These are phyloP conservation scores for Hippophae rhamnoides DNA, from an alignment of 306 rosid species.

Conservation along the genomic window DNA sequence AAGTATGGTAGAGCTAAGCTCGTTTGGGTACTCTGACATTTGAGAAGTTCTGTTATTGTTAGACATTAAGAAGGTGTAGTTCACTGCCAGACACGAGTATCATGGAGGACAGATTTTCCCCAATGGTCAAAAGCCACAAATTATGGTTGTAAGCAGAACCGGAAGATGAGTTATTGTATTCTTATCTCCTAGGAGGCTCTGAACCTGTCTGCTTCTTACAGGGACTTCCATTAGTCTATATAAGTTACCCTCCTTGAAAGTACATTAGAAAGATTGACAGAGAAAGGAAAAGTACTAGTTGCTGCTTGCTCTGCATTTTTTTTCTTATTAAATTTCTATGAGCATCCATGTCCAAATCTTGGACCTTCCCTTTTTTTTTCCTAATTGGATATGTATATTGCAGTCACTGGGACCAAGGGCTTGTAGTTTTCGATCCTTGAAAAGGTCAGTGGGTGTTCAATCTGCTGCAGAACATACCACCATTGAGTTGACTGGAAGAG, in stretches of 20 bases:
- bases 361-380: constrained; percentile 9
- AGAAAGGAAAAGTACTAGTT: constrained; percentile 15
- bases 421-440: constrained; percentile 67
- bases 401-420: constrained; percentile 82
- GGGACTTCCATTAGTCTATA: background rate
- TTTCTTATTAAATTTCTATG: constrained; percentile 1
- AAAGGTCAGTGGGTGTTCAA: constrained; percentile 89
- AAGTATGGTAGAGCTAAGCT: no score
- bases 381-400: constrained; percentile 14
- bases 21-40: no score
- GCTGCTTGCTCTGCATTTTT: constrained; percentile 1
- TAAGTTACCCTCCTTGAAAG: background rate
- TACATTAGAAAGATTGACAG: constrained; percentile 2
- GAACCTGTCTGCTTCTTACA: background rate
- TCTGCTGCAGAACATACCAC: constrained; percentile 64
- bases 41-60: no score
- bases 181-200: no score
- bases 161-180: no score
- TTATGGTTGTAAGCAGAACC: no score
- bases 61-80: no score
- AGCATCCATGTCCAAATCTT: constrained; percentile 7
- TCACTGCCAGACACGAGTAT: no score
- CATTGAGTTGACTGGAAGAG: constrained; percentile 83
- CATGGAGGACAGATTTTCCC: no score
- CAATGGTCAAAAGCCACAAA: no score